Percentiles rank a stretch among this genome's conserved stretches.
These are phyloP conservation scores for Corynascus novoguineensis DNA, from an alignment of 495 filamentous ascomycete species.

Conservation along the genomic window DNA sequence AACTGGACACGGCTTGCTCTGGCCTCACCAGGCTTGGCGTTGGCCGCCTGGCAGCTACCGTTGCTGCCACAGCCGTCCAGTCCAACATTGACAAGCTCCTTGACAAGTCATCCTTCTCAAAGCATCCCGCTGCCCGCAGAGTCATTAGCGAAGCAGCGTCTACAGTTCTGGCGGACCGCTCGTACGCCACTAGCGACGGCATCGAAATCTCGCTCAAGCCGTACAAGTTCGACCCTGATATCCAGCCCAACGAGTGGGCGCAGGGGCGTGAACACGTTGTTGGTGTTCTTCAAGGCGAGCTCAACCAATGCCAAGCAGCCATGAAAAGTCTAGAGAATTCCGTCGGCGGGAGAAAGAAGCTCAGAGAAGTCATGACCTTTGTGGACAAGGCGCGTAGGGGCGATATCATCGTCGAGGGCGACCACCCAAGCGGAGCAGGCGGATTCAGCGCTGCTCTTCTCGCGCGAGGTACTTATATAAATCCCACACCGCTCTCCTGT, in stretches of 20 bases:
- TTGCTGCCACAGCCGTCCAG: constrained; percentile 83
- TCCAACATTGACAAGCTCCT: constrained; percentile 76
- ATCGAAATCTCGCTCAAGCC: constrained; percentile 99
- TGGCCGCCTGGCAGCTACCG: constrained; percentile 83
- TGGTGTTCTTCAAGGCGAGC: constrained; percentile 72
- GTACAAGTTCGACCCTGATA: constrained; percentile 95
- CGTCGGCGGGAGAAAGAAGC: constrained; percentile 73
- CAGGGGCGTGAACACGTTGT: constrained; percentile 74
- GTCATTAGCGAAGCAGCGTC: constrained; percentile 85
- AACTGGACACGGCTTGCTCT: constrained; percentile 87
- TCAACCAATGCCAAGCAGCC: constrained; percentile 74
- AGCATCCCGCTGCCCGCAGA: constrained; percentile 85
- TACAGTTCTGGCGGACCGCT: constrained; percentile 84
- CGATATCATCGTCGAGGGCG: constrained; percentile 74
- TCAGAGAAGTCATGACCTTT: constrained; percentile 85
- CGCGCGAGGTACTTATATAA: constrained; percentile 55
- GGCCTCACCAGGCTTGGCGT: constrained; percentile 90
- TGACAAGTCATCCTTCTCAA: constrained; percentile 70
- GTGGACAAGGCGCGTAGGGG: constrained; percentile 83
- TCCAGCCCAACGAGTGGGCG: constrained; percentile 82
- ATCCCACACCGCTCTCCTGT: not conserved
- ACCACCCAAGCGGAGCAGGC: constrained; percentile 77
- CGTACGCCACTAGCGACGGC: constrained; percentile 93
- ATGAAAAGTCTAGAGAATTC: constrained; percentile 65
- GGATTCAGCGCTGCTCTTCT: constrained; percentile 84